Evolutionary conservation across 495 filamentous ascomycete genomes (phyloP).

Genomic region (Astrothelium macrocarpum): DNA sequence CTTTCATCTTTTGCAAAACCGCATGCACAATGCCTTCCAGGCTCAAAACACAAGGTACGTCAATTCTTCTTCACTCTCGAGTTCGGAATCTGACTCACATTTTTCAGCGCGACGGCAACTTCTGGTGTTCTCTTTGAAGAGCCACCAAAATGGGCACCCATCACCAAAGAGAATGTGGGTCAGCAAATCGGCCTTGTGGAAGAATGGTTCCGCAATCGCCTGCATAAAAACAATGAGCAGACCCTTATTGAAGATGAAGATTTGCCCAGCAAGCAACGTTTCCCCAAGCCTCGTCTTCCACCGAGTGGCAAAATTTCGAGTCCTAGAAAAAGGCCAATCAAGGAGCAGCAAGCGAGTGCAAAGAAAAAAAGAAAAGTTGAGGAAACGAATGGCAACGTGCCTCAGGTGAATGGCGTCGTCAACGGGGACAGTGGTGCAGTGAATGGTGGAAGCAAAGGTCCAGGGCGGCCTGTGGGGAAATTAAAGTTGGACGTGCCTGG

Average conservation of each 20-base stretch:
- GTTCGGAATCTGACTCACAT: too few species aligned
- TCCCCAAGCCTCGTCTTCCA: slow-evolving; percentile 84
- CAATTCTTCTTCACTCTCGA: not conserved
- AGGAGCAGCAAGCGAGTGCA: slow-evolving; percentile 59
- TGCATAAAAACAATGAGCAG: slow-evolving; percentile 71
- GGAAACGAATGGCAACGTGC: slow-evolving; percentile 24
- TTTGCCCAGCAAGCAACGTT: slow-evolving; percentile 79
- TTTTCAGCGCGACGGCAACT: slow-evolving; percentile 38
- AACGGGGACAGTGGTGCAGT: slow-evolving; percentile 8
- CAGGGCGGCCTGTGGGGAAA: slow-evolving; percentile 26
- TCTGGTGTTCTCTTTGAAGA: slow-evolving; percentile 54
- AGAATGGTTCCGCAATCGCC: slow-evolving; percentile 79
- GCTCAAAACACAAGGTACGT: slow-evolving; percentile 58
- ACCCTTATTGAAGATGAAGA: slow-evolving; percentile 91
- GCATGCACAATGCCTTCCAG: slow-evolving; percentile 73
- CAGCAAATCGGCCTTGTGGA: slow-evolving; percentile 76
- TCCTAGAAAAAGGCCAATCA: slow-evolving; percentile 77
- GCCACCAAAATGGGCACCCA: slow-evolving; percentile 63
- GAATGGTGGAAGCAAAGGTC: slow-evolving; percentile 4
- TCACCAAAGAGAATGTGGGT: slow-evolving; percentile 67
- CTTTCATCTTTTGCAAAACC: slow-evolving; percentile 84
- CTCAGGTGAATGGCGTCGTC: slow-evolving; percentile 3
- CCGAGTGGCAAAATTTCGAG: slow-evolving; percentile 90
- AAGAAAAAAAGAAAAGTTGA: slow-evolving; percentile 55
- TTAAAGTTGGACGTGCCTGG: slow-evolving; percentile 30